Percentiles rank a stretch among this genome's conserved stretches.
phyloP scores from a whole-genome alignment of 768 basidiomycete species.

The Collybia nuda region DNA sequence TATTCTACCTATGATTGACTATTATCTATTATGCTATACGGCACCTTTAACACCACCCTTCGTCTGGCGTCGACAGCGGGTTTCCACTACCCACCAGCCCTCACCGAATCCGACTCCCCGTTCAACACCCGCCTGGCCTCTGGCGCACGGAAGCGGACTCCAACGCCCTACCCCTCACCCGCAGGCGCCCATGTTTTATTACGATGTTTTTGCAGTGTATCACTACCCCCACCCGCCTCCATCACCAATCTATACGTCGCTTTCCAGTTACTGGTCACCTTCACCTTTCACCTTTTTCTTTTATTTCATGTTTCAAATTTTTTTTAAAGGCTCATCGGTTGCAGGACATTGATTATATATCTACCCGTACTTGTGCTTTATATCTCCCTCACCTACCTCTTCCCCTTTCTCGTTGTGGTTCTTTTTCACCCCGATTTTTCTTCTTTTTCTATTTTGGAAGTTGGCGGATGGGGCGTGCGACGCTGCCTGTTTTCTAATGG shows the following conservation, averaged over 20 bases:
- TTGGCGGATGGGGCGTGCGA: too few species aligned
- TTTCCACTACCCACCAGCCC: neutral
- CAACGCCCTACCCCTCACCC: neutral
- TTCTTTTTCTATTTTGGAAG: too few species aligned
- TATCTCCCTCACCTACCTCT: neutral
- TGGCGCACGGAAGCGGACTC: neutral
- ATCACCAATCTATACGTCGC: conserved; percentile 2
- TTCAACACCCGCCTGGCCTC: too few species aligned
- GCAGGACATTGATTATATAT: neutral
- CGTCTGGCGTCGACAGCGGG: neutral
- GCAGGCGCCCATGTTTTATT: neutral
- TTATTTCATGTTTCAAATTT: neutral
- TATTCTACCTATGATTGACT: neutral
- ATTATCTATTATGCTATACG: neutral
- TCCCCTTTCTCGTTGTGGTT: too few species aligned
- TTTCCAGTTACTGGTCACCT: neutral
- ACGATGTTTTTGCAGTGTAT: neutral
- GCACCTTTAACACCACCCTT: neutral
- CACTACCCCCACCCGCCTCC: neutral
- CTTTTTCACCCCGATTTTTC: too few species aligned
- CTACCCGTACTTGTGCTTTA: conserved; percentile 6
- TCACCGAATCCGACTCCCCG: neutral
- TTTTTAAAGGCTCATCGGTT: neutral
- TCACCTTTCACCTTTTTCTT: too few species aligned
- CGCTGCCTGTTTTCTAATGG: too few species aligned